Conservation (phyloP, 1,284 basidiomycete genomes). For the Pseudozyma sp. region DNA sequence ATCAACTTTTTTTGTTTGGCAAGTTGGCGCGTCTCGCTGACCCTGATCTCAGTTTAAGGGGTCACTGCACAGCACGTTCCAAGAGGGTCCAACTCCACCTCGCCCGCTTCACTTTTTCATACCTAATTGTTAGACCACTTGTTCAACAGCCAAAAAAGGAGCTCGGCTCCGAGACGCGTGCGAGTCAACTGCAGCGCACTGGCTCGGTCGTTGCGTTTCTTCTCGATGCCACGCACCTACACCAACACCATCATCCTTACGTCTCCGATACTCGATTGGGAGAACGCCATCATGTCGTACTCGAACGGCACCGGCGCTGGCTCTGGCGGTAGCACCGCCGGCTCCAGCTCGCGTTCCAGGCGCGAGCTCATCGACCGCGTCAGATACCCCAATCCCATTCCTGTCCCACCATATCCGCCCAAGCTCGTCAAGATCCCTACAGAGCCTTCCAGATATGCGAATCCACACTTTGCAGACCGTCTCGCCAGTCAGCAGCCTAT, state of each 20-base stretch:
- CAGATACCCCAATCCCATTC: conserved; percentile 67
- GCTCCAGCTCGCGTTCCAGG: conserved; percentile 37
- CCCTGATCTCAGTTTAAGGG: background rate
- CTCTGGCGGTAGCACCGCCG: conserved; percentile 13
- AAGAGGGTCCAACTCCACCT: conserved; percentile 9
- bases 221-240: too few species aligned
- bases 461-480: conserved; percentile 61
- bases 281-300: conserved; percentile 34
- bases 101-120: background rate
- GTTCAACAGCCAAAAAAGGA: background rate
- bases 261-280: background rate
- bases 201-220: too few species aligned
- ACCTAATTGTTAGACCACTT: conserved; percentile 11
- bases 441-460: conserved; percentile 57
- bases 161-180: conserved; percentile 39
- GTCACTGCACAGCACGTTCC: conserved; percentile 15
- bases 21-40: background rate
- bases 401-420: conserved; percentile 66
- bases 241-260: background rate
- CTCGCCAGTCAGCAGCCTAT: conserved; percentile 60
- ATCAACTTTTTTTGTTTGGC: background rate
- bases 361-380: conserved; percentile 67
- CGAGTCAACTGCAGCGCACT: background rate
- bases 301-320: conserved; percentile 26
- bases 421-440: conserved; percentile 62